Conservation (phyloP, 139 green algal genomes). For the Chlamydomonas sphaeroides region DNA sequence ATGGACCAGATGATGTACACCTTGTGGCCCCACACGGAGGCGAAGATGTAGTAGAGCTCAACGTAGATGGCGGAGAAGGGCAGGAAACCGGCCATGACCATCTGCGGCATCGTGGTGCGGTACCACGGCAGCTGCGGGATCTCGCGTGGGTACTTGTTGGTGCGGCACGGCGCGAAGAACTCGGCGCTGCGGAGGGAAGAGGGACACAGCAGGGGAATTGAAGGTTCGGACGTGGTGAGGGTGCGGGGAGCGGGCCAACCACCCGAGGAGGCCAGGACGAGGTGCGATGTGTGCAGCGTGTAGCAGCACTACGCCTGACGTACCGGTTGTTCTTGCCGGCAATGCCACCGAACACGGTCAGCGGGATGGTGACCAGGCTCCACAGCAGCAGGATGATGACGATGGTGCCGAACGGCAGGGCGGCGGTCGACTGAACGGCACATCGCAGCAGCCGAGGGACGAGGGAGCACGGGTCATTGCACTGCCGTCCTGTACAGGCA, state of each 20-base stretch:
- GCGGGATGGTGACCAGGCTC: constrained; percentile 87
- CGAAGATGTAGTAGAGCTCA: constrained; percentile 99
- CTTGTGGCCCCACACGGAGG: constrained; percentile 97
- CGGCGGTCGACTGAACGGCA: constrained; percentile 79
- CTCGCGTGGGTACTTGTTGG: constrained; percentile 92
- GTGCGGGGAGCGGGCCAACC: too few relatives aligned
- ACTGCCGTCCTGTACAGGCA: too few relatives aligned
- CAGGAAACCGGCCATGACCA: constrained; percentile 95
- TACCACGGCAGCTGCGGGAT: constrained; percentile 94
- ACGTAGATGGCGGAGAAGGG: constrained; percentile 98
- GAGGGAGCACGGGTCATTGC: too few relatives aligned
- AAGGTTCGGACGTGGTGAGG: too few relatives aligned
- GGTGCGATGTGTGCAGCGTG: too few relatives aligned
- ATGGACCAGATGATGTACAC: constrained; percentile 97
- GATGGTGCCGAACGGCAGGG: constrained; percentile 88
- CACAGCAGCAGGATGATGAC: constrained; percentile 87
- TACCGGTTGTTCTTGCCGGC: constrained; percentile 68
- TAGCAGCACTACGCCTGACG: too few relatives aligned
- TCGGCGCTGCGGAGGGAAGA: constrained; percentile 36
- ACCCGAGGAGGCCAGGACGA: too few relatives aligned
- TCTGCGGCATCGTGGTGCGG: constrained; percentile 83
- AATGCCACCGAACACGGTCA: constrained; percentile 94
- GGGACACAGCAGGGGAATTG: neutral
- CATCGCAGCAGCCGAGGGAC: too few relatives aligned
- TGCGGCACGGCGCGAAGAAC: constrained; percentile 77